Conservation (phyloP, 2,329 filamentous ascomycete genomes). For the Teratosphaeria epicoccoides region DNA sequence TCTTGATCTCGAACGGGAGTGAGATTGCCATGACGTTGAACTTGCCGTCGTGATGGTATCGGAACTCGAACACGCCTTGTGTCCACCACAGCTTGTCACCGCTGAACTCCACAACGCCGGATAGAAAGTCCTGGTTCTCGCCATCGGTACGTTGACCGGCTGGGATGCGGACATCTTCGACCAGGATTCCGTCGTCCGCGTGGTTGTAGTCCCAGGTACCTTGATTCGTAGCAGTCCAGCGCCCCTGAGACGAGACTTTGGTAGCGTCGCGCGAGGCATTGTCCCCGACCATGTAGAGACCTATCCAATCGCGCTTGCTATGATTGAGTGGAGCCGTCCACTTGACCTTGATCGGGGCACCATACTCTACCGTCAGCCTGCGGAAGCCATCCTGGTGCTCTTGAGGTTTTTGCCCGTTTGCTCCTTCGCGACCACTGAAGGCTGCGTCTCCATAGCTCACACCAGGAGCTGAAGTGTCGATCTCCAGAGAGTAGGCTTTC, state of each 20-base stretch:
- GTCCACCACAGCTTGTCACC: slow-evolving; percentile 98
- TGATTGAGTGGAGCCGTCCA: slow-evolving; percentile 87
- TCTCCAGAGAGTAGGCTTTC: slow-evolving; percentile 65
- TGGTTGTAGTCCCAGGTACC: slow-evolving; percentile 65
- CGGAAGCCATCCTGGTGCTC: slow-evolving; percentile 52
- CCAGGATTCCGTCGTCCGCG: slow-evolving; percentile 65
- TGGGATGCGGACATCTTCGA: slow-evolving; percentile 52
- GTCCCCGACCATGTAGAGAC: slow-evolving; percentile 90
- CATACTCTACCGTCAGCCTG: slow-evolving; percentile 76
- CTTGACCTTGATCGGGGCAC: slow-evolving; percentile 74
- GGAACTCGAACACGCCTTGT: slow-evolving; percentile 89
- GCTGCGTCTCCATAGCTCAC: slow-evolving; percentile 32
- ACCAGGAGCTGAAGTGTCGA: slow-evolving; percentile 51
- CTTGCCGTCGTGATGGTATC: slow-evolving; percentile 87
- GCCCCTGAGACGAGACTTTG: slow-evolving; percentile 71
- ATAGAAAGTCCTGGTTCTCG: slow-evolving; percentile 49
- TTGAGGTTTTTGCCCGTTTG: slow-evolving; percentile 56
- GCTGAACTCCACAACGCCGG: slow-evolving; percentile 75
- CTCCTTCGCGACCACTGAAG: slow-evolving; percentile 62
- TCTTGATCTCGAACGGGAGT: slow-evolving; percentile 81
- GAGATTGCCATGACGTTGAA: slow-evolving; percentile 93
- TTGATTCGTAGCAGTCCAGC: slow-evolving; percentile 74
- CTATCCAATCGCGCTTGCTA: slow-evolving; percentile 87
- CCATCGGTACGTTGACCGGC: slow-evolving; percentile 35
- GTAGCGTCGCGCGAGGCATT: slow-evolving; percentile 79